phyloP scores from a whole-genome alignment of 495 filamentous ascomycete species.

The Neurospora sp. region DNA sequence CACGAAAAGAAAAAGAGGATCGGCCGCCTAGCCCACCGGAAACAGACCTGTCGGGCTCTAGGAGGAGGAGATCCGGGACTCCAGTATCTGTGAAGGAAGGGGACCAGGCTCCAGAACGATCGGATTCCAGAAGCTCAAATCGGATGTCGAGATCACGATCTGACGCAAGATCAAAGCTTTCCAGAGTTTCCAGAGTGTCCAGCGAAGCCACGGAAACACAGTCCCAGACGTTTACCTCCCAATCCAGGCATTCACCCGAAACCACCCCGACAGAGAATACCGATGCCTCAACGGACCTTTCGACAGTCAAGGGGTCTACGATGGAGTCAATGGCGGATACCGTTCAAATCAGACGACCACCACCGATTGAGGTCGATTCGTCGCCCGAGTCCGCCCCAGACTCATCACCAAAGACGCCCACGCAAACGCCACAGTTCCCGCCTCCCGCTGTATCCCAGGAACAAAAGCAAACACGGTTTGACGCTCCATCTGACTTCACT shows the following conservation, averaged over 20 bases:
- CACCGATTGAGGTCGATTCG: conserved; percentile 28
- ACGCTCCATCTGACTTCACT: conserved; percentile 22
- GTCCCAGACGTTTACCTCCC: conserved; percentile 3
- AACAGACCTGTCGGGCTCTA: conserved; percentile 38
- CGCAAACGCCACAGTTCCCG: conserved; percentile 39
- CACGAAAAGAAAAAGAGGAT: conserved; percentile 30
- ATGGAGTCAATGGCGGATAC: conserved; percentile 9
- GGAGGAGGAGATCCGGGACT: conserved; percentile 29
- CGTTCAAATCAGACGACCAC: conserved; percentile 4
- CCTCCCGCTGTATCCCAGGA: conserved; percentile 24
- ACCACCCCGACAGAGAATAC: background rate
- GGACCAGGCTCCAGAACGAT: conserved; percentile 16
- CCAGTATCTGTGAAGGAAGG: conserved; percentile 24
- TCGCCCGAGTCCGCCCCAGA: conserved; percentile 40
- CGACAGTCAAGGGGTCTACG: conserved; percentile 6
- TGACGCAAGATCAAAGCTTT: conserved; percentile 32
- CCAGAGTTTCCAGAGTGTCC: conserved; percentile 34
- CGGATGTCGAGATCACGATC: conserved; percentile 33
- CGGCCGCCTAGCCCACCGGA: conserved; percentile 46
- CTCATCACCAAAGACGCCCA: conserved; percentile 49
- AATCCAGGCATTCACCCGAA: background rate
- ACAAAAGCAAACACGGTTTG: conserved; percentile 21
- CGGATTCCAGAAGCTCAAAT: conserved; percentile 28
- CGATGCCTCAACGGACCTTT: background rate
- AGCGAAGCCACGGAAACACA: conserved; percentile 30